These are phyloP conservation scores for Amanita inopinata DNA, from an alignment of 768 basidiomycete species.

Conservation along the genomic window DNA sequence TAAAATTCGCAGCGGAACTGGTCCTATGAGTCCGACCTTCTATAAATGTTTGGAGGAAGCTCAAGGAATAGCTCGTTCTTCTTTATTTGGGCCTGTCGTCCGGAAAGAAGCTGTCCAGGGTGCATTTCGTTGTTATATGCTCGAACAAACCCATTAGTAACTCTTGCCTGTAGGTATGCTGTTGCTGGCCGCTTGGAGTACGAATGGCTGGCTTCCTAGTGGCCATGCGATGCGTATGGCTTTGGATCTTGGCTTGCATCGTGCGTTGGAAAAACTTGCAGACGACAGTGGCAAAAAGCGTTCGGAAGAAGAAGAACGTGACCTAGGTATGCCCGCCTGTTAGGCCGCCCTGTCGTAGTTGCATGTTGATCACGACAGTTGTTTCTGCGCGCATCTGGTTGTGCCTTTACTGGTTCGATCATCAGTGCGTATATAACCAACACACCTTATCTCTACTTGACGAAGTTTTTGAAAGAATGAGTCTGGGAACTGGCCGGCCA, in stretches of 20 bases:
- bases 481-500: slow-evolving; percentile 84
- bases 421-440: slow-evolving; percentile 51
- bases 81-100: slow-evolving; percentile 88
- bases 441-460: slow-evolving; percentile 2
- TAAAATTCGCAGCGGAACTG: slow-evolving; percentile 86
- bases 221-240: slow-evolving; percentile 98
- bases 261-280: slow-evolving; percentile 84
- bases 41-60: slow-evolving; percentile 92
- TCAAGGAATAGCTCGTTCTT: slow-evolving; percentile 89
- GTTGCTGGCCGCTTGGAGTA: slow-evolving; percentile 86
- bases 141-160: no score
- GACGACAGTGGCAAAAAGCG: slow-evolving; percentile 61
- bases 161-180: slow-evolving; percentile 59
- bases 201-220: slow-evolving; percentile 90
- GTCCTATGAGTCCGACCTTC: slow-evolving; percentile 75
- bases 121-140: no score
- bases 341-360: slow-evolving; percentile 6
- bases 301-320: slow-evolving; percentile 76
- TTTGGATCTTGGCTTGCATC: slow-evolving; percentile 85
- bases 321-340: slow-evolving; percentile 49
- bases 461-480: slow-evolving; percentile 50
- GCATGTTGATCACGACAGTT: slow-evolving; percentile 33
- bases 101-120: slow-evolving; percentile 94
- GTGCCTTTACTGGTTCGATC: slow-evolving; percentile 94
- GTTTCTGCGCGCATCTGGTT: slow-evolving; percentile 92